Evolutionary conservation across 1,139 yeast genomes (phyloP).

Genomic region (Magnusiomyces ingens): DNA sequence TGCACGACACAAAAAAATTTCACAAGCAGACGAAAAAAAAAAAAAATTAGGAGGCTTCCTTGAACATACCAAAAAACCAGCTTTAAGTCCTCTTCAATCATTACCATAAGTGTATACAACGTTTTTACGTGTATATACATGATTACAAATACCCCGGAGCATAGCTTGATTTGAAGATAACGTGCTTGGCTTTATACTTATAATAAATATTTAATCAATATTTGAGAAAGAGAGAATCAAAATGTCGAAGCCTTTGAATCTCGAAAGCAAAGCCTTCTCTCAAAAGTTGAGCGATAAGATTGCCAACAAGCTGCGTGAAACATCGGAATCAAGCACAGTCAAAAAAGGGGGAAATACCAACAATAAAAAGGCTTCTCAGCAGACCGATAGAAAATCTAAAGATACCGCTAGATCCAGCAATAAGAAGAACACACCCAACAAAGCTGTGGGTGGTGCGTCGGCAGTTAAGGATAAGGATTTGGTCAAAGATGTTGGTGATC

Average conservation of each 20-base stretch:
- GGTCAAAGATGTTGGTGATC: constrained; percentile 6
- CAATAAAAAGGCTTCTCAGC: background rate
- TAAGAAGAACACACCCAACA: background rate
- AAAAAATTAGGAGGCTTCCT: too few species aligned
- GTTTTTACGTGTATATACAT: background rate
- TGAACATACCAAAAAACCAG: too few species aligned
- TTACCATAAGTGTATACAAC: background rate
- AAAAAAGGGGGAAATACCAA: background rate
- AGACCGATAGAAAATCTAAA: background rate
- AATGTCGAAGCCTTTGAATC: background rate
- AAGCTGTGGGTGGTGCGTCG: background rate
- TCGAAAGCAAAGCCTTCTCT: background rate
- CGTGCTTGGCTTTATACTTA: too few species aligned
- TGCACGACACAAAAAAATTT: too few species aligned
- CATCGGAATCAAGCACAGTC: background rate
- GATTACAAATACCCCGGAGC: background rate
- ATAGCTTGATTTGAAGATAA: background rate
- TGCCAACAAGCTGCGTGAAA: constrained; percentile 1
- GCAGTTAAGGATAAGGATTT: background rate
- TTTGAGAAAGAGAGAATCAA: background rate
- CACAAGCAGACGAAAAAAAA: too few species aligned
- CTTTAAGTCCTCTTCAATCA: too few species aligned
- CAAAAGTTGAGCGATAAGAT: constrained; percentile 6
- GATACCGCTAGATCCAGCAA: background rate
- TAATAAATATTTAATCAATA: background rate